Conservation (phyloP, 2,329 filamentous ascomycete species). For the Pseudogymnoascus sp. region DNA sequence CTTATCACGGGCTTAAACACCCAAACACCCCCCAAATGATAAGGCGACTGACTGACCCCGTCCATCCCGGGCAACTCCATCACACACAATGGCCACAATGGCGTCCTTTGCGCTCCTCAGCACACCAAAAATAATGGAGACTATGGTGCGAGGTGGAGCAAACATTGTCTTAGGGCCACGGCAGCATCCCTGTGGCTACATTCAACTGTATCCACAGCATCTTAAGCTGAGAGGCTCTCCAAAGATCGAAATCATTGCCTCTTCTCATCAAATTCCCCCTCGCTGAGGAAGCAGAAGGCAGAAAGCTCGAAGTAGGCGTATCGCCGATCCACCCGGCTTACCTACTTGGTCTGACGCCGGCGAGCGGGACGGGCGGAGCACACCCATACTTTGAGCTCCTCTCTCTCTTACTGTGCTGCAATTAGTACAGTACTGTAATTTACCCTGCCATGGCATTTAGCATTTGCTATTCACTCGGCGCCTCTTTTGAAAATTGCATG, state of each 20-base stretch:
- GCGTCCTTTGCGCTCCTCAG: not conserved
- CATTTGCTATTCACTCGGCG: not conserved
- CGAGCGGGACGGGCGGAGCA: not conserved
- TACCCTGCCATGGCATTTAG: not conserved
- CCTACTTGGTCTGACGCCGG: not conserved
- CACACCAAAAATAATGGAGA: not conserved
- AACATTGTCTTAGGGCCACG: constrained; percentile 3
- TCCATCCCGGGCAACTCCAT: not conserved
- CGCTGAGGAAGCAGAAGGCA: not conserved
- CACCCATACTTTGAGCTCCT: not conserved
- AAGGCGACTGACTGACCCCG: not conserved
- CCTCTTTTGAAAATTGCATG: not conserved
- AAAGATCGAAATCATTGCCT: not conserved
- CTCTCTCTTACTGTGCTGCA: not conserved
- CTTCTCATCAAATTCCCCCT: not conserved
- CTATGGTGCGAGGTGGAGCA: not conserved
- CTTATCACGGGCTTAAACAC: not conserved
- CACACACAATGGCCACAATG: not conserved
- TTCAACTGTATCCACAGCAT: not conserved
- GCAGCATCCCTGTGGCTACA: constrained; percentile 3
- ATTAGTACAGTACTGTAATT: not conserved
- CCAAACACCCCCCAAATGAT: not conserved
- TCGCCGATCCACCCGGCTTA: constrained; percentile 1
- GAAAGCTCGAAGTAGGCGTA: not conserved
- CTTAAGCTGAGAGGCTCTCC: not conserved